Percentiles rank a stretch among this genome's conserved stretches.
phyloP scores from a whole-genome alignment of 106 monocot genomes.

The Dactylorhiza incarnata region DNA sequence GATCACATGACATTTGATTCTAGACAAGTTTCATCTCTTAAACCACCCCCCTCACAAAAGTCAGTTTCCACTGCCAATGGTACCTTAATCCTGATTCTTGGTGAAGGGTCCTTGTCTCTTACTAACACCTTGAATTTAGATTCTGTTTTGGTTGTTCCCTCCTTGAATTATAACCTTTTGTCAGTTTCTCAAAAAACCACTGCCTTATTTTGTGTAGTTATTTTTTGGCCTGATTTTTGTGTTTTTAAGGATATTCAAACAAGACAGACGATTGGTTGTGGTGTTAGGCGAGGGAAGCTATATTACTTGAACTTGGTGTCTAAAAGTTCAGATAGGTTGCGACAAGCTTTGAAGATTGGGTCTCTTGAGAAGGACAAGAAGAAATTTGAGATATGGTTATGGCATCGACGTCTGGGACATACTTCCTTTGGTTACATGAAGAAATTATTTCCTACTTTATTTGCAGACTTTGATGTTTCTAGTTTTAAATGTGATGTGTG shows the following conservation, averaged over 20 bases:
- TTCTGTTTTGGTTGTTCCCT: constrained; percentile 15
- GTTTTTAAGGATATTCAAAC: constrained; percentile 11
- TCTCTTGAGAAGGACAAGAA: background rate
- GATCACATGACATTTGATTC: constrained; percentile 9
- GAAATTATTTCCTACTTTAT: constrained; percentile 16
- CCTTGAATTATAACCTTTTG: constrained; percentile 10
- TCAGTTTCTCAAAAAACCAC: constrained; percentile 6
- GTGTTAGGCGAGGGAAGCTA: constrained; percentile 13
- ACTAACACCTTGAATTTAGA: constrained; percentile 7
- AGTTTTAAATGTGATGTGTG: constrained; percentile 14
- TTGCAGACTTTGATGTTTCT: constrained; percentile 8
- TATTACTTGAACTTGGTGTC: constrained; percentile 11
- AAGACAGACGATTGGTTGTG: constrained; percentile 11
- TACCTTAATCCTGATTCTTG: background rate
- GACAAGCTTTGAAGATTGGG: background rate
- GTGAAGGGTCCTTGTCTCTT: background rate
- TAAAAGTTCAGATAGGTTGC: background rate
- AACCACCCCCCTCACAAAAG: background rate
- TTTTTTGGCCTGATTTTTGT: constrained; percentile 14
- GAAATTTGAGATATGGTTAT: constrained; percentile 4
- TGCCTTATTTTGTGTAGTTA: constrained; percentile 8
- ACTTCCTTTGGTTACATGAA: constrained; percentile 17
- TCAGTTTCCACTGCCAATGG: background rate
- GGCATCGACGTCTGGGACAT: constrained; percentile 13
- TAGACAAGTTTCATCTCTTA: constrained; percentile 7